These are phyloP conservation scores for Aspergillus luchuensis DNA, from an alignment of 2,329 filamentous ascomycete species.

Conservation along the genomic window DNA sequence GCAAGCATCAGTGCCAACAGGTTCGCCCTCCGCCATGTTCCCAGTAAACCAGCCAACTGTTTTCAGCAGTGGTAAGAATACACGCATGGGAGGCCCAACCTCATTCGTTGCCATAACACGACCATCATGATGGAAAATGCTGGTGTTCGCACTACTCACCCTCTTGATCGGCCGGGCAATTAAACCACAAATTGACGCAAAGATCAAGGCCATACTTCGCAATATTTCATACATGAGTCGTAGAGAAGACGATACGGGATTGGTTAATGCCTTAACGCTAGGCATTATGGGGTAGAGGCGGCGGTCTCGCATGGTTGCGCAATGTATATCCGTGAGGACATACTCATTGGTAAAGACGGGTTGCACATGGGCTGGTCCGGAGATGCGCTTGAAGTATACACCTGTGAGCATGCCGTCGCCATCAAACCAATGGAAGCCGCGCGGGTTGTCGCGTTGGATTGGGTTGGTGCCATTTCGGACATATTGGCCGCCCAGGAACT, in stretches of 20 bases:
- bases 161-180: slow-evolving; percentile 60
- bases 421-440: slow-evolving; percentile 73
- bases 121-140: slow-evolving; percentile 67
- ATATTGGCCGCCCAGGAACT: slow-evolving; percentile 69
- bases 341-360: slow-evolving; percentile 71
- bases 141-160: slow-evolving; percentile 72
- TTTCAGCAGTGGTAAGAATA: slow-evolving; percentile 64
- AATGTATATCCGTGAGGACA: slow-evolving; percentile 66
- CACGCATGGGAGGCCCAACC: slow-evolving; percentile 68
- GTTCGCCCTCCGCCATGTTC: slow-evolving; percentile 50
- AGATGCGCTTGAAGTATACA: slow-evolving; percentile 57
- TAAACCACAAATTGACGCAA: slow-evolving; percentile 58
- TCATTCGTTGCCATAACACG: slow-evolving; percentile 70
- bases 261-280: slow-evolving; percentile 55
- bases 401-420: slow-evolving; percentile 74
- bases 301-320: slow-evolving; percentile 54
- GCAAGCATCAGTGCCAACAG: not conserved
- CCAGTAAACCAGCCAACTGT: slow-evolving; percentile 74
- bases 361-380: slow-evolving; percentile 45
- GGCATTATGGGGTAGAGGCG: slow-evolving; percentile 63
- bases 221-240: not conserved
- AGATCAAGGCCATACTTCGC: slow-evolving; percentile 50
- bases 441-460: slow-evolving; percentile 61
- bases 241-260: not conserved
- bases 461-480: slow-evolving; percentile 73